Base-by-base conservation (phyloP, 345 rosid genomes). In the Brassica cretica region DNA sequence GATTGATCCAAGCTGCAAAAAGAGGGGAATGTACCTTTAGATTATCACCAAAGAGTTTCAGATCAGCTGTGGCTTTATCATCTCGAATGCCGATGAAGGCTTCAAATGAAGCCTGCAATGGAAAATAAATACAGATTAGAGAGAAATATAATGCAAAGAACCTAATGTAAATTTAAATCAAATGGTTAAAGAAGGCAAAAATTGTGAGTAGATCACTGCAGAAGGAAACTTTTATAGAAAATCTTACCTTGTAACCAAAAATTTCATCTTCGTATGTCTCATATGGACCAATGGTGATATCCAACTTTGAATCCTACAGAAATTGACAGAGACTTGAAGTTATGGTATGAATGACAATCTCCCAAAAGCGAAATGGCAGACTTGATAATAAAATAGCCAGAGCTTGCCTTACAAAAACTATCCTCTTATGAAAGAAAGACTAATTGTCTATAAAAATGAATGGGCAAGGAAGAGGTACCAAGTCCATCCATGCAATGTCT, bases 401-500 rank as follows among this genome's bases (percentile, higher is more conserved):
- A 75, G 18, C 21, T 27, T 6, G 75, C 21, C 37, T 12, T 12
- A 60, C 44, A 29, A 46, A 63, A 71, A 5, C 75, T 73, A 63
- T 62, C 61, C 15, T 11, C 32, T 24, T 10, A 59, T 59, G n/a
- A 58, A 63, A 32, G 6, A 58, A 64, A 32, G 12, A 32, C 25
- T 64, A 32, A 24, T 9, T 59, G 11, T 24, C 15, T 59, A 64
- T 2, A 58, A 64, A 10, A 12, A 62, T 58, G 25, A 74, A 37
- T 46, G 59, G 18, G 56, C 24, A 53, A 35, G 56, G 56, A 63
- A 68, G 72, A 51, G 27, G 83, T 75, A 94, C 98, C 97, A 94
- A 81, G 76, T 94, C 97, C 95, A 94, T 94, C 98, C 97, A 92
- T 59, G 97, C 95, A 67, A 94, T 86, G 82, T 90, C 98, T 0